Evolutionary conservation across 129 eudicot species (phyloP), one percentile per base, ranked within the genome.

Genomic region (Glebionis coronaria): DNA sequence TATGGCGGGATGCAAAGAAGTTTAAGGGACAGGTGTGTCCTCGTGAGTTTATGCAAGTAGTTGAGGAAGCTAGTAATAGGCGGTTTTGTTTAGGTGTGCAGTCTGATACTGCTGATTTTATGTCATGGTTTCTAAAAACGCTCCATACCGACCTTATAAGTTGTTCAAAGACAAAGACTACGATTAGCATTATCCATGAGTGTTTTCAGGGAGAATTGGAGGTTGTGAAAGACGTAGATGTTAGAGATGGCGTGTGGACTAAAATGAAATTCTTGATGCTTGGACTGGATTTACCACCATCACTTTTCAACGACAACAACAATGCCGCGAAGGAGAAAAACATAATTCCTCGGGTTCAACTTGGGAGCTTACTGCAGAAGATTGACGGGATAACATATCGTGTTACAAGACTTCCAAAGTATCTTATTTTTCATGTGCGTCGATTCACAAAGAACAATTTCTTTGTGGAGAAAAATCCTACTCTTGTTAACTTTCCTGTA

Each of bases 11-110:
- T 81, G 88, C 92, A 9, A 80, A 87, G 44, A 93, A 93, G 78
- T 93, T 93, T 49, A 93, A 93, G 75, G 97, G 98, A 68, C 97
- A 93, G 95, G 98, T 93, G 68, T 88, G 97, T 54, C 97, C 98
- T 12, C 98, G 89, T 80, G 97, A 93, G 59, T 93, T 93, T 78
- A 76, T 93, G 74, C 97, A 93, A 79, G 98, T 96, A 1, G 97
- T 93, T 66, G 88, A 84, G 90, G 82, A 78, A 73, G 96, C 95
- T 12, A 93, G 98, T 73, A 86, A 84, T 55, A 93, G 88, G 65
- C 85, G 82, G 7, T 93, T 86, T 72, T 87, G 91, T 27, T 86
- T 88, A 53, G 98, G 96, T 27, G 84, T 84, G 3, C 95, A 89
- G 46, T 88, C 99, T 64, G 97, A 93, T 67, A 95, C 97, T 25